A percentile compares a stretch with the other conserved stretches of the same genome.
These are phyloP conservation scores for Botrytis fabae DNA, from an alignment of 2,329 filamentous ascomycete genomes.

Conservation along the genomic window DNA sequence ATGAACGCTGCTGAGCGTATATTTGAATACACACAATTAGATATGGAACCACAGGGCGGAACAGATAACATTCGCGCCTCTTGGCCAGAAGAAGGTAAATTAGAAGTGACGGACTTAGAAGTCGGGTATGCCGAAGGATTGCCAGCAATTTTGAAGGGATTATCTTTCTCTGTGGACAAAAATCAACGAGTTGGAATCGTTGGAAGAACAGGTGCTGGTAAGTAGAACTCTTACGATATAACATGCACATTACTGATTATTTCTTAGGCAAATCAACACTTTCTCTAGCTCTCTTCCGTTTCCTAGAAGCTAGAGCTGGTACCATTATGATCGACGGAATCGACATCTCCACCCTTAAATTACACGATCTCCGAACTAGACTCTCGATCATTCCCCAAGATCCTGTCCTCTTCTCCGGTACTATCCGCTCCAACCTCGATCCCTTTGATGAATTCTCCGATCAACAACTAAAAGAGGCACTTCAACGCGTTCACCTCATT, in stretches of 20 bases:
- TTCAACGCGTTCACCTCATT: constrained; percentile 87
- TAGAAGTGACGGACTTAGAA: constrained; percentile 71
- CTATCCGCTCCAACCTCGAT: constrained; percentile 85
- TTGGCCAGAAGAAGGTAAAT: constrained; percentile 71
- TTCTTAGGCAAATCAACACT: constrained; percentile 34
- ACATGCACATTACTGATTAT: constrained; percentile 26
- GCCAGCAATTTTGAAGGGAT: constrained; percentile 65
- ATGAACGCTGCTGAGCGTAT: constrained; percentile 78
- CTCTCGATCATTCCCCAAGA: constrained; percentile 47
- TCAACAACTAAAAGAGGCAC: constrained; percentile 78
- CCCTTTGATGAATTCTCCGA: constrained; percentile 84
- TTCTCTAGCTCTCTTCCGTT: constrained; percentile 34
- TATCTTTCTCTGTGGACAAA: constrained; percentile 63
- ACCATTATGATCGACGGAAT: constrained; percentile 37
- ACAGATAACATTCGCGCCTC: constrained; percentile 57
- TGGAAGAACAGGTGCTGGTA: constrained; percentile 37
- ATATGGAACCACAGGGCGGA: constrained; percentile 64
- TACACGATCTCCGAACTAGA: constrained; percentile 37
- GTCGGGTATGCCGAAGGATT: constrained; percentile 71
- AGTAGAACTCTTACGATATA: constrained; percentile 24
- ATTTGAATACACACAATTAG: constrained; percentile 68
- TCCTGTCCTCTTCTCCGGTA: constrained; percentile 83
- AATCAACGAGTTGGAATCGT: constrained; percentile 51
- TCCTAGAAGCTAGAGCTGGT: constrained; percentile 44
- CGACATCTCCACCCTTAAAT: constrained; percentile 39